A percentile compares a stretch with the other conserved stretches of the same genome.
phyloP scores from a whole-genome alignment of 306 rosid species.

The Trichosanthes truncata region DNA sequence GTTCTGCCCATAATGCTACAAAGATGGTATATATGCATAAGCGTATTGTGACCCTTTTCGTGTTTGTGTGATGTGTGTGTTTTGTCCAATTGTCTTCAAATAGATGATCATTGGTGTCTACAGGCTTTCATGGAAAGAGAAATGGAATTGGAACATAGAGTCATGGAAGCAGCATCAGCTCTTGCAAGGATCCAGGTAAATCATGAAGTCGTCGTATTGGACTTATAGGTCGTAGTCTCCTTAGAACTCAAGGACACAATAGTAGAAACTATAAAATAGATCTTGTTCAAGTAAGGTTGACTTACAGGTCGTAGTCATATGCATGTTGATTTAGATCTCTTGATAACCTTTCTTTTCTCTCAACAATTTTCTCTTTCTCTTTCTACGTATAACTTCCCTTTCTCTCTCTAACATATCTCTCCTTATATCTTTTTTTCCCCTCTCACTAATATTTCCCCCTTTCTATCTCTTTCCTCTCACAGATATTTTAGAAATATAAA shows the following conservation, averaged over 20 bases:
- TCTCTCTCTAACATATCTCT: neutral
- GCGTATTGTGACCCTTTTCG: conserved; percentile 5
- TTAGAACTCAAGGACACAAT: too few relatives aligned
- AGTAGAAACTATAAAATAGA: too few relatives aligned
- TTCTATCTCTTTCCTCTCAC: neutral
- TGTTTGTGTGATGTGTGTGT: conserved; percentile 4
- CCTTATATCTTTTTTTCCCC: neutral
- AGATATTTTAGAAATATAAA: neutral
- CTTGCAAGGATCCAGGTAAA: conserved; percentile 94
- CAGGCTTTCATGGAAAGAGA: conserved; percentile 98
- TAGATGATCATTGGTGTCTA: conserved; percentile 20
- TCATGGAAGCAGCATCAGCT: conserved; percentile 81
- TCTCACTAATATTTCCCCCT: neutral
- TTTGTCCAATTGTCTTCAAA: conserved; percentile 11
- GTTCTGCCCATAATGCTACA: conserved; percentile 77
- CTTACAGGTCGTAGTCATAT: conserved; percentile 2
- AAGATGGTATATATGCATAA: conserved; percentile 53
- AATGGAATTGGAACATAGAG: conserved; percentile 97
- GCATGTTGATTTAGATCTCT: neutral
- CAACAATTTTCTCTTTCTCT: neutral
- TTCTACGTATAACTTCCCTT: neutral
- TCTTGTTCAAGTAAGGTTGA: neutral
- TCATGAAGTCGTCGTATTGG: conserved; percentile 18
- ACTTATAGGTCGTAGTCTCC: conserved; percentile 1
- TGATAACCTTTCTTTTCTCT: neutral